Percentiles rank a stretch among this genome's conserved stretches.
These are phyloP conservation scores for Betula pendula DNA, from an alignment of 306 rosid genomes.

Conservation along the genomic window DNA sequence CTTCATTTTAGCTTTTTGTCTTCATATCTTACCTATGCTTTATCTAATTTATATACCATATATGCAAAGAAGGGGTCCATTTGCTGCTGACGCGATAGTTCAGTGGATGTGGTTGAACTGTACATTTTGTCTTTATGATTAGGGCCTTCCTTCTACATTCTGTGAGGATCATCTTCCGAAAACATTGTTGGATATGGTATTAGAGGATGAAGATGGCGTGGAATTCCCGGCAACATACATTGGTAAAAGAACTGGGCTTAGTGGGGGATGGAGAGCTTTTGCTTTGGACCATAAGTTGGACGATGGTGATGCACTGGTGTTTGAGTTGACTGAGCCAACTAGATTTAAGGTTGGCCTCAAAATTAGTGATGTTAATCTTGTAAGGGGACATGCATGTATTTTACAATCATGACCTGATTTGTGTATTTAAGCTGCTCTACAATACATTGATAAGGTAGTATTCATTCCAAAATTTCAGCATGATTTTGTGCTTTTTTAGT, in stretches of 20 bases:
- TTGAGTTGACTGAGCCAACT: constrained; percentile 54
- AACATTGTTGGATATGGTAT: constrained; percentile 32
- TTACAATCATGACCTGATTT: constrained; percentile 13
- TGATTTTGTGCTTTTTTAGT: not conserved
- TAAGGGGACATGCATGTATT: not conserved
- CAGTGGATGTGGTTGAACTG: not conserved
- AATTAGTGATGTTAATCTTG: not conserved
- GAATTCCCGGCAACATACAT: constrained; percentile 51
- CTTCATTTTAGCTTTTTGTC: not conserved
- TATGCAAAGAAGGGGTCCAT: not conserved
- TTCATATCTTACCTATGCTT: not conserved
- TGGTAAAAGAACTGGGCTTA: constrained; percentile 59
- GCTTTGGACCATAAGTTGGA: constrained; percentile 78
- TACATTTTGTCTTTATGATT: constrained; percentile 1
- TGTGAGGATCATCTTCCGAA: constrained; percentile 63
- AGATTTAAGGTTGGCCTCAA: constrained; percentile 57
- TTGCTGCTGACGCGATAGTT: not conserved
- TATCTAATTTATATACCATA: not conserved
- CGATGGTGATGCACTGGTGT: constrained; percentile 81
- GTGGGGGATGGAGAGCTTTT: constrained; percentile 88
- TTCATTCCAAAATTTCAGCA: not conserved
- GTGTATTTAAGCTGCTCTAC: not conserved
- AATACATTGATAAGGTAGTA: not conserved
- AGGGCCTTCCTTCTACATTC: constrained; percentile 69
- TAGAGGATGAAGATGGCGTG: constrained; percentile 69